Base-by-base conservation (phyloP, 2,329 filamentous ascomycete genomes). In the Ophiostoma quercus region DNA sequence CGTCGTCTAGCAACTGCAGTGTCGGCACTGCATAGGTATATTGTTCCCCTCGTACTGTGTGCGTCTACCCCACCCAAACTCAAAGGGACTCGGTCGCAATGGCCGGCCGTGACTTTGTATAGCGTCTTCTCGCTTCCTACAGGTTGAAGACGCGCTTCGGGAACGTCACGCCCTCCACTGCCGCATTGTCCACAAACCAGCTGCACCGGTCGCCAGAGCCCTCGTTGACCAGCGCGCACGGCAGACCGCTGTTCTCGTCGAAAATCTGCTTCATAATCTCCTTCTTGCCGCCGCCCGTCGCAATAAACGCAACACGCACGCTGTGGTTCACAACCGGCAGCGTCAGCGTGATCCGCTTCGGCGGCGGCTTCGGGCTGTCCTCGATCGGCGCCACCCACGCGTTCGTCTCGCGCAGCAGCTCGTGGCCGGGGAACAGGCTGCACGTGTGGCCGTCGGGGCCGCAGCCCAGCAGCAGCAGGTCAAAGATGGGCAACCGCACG, bases 361-460 rank as follows among this genome's bases (percentile, higher is more conserved):
- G 86, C 65, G 95, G 95, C 54, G 94, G 94, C 85, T 99, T 99
- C 67, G 95, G 95, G 62, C 92, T 96, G 82, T 98, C 92, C 76
- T 90, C 88, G 77, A 97, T 96, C 65, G 92, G 87, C 16, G 94
- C 90, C 62, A 98, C 92, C 95, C 95, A 99, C 69, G 94, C 92
- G 76, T 89, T 90, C 47, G 87, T 87, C 82, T 98, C 94, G 73
- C 93, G 88, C 74, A 98, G 85, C 69, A 98, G 85, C 71, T 90
- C 87, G 78, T 97, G 94, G 69, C 90, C 90, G 5, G 95, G 95
- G 84, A 99, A 99, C 68, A 99, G 84, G 75, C 91, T 95, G 88
- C 95, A 98, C 43, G 95, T 98, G 82, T 99, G 95, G 68, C 95
- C 95, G 79, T 98, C 95, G 16, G 95, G 94, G 0, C 95, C 95